phyloP scores from a whole-genome alignment of 495 filamentous ascomycete species.

The Acidiella bohemica region DNA sequence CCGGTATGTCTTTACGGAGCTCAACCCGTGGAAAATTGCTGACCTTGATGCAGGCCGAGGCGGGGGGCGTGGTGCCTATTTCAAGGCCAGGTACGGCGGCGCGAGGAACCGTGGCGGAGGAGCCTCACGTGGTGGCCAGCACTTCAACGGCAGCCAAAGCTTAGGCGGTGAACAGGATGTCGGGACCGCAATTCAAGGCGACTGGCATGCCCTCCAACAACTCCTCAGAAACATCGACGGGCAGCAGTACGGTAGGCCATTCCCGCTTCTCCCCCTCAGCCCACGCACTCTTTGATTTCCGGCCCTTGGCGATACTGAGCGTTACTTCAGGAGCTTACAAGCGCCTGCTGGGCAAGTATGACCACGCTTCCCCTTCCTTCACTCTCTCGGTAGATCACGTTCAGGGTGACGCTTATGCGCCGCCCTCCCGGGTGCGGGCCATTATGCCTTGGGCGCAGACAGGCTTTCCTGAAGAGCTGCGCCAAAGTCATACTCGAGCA shows the following conservation, averaged over 20 bases:
- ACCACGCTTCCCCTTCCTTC: slow-evolving; percentile 10
- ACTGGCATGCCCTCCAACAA: slow-evolving; percentile 8
- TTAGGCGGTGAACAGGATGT: background rate
- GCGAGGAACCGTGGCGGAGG: slow-evolving; percentile 4
- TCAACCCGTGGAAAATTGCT: too few species aligned
- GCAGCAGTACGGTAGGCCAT: slow-evolving; percentile 12
- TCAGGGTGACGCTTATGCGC: slow-evolving; percentile 19
- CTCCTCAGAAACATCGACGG: slow-evolving; percentile 10
- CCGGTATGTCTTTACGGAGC: background rate
- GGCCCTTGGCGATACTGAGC: too few species aligned
- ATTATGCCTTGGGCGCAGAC: slow-evolving; percentile 15
- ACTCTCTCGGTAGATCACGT: slow-evolving; percentile 19
- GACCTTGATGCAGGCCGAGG: slow-evolving; percentile 13
- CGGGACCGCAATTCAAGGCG: background rate
- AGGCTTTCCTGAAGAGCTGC: slow-evolving; percentile 13
- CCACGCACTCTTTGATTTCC: too few species aligned
- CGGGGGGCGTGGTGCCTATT: slow-evolving; percentile 15
- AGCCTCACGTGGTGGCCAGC: background rate
- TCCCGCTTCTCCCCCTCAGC: too few species aligned
- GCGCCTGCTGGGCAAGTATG: slow-evolving; percentile 14
- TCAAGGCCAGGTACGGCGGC: slow-evolving; percentile 14
- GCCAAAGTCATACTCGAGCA: slow-evolving; percentile 6
- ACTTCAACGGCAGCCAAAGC: too few species aligned
- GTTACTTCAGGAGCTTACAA: slow-evolving; percentile 17
- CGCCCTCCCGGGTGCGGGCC: slow-evolving; percentile 18